These are phyloP conservation scores for Cardamine resedifolia DNA, from an alignment of 345 rosid species.

Conservation along the genomic window DNA sequence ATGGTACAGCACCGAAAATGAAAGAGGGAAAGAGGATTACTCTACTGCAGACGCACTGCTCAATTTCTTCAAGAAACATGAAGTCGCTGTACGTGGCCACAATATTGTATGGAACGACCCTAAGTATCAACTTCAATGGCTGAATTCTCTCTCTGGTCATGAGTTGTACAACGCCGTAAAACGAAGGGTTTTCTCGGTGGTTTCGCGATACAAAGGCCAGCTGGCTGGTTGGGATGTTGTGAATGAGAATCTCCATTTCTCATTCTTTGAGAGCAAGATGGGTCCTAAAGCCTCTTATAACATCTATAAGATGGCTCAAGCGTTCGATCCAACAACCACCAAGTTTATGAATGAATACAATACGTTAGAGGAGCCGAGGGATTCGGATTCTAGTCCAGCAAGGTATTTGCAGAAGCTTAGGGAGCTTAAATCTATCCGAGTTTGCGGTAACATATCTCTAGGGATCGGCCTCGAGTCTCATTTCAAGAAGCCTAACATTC, in stretches of 20 bases:
- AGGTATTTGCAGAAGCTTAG: conserved; percentile 52
- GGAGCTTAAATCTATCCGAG: conserved; percentile 37
- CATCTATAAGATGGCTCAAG: conserved; percentile 39
- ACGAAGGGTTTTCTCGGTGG: conserved; percentile 45
- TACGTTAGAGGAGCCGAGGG: conserved; percentile 64
- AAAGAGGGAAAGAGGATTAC: conserved; percentile 56
- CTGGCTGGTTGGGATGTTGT: conserved; percentile 71
- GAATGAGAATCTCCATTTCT: conserved; percentile 66
- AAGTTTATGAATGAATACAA: conserved; percentile 69
- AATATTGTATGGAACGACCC: conserved; percentile 74
- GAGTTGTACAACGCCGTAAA: conserved; percentile 40
- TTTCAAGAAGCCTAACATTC: conserved; percentile 54
- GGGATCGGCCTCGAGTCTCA: conserved; percentile 77
- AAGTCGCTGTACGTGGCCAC: conserved; percentile 69
- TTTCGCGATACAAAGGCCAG: conserved; percentile 57
- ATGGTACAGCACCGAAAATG: conserved; percentile 64
- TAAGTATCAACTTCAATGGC: conserved; percentile 50
- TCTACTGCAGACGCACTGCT: conserved; percentile 57
- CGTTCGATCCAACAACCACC: conserved; percentile 32
- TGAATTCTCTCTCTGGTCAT: conserved; percentile 37
- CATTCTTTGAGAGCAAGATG: conserved; percentile 55
- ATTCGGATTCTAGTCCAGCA: conserved; percentile 42
- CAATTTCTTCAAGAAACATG: conserved; percentile 47
- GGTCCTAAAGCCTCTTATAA: conserved; percentile 46
- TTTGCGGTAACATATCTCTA: conserved; percentile 15